phyloP scores from a whole-genome alignment of 2,329 filamentous ascomycete species.

The Trichophyton equinum region DNA sequence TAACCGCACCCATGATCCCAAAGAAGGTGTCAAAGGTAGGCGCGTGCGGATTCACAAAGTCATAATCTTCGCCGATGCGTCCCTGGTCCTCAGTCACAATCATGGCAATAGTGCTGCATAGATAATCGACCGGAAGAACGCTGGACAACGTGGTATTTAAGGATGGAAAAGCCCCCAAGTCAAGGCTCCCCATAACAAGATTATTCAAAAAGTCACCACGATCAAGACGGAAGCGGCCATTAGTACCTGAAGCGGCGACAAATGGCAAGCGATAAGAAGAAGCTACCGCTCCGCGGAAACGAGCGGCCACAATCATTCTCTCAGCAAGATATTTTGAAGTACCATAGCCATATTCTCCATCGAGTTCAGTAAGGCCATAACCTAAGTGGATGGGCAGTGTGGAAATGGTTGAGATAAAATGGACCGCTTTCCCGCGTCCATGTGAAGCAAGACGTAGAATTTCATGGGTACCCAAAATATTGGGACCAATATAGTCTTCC shows the following conservation, averaged over 20 bases:
- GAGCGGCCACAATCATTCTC: constrained; percentile 2
- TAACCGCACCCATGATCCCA: neutral
- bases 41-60: neutral
- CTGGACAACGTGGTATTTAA: neutral
- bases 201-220: constrained; percentile 5
- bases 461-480: neutral
- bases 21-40: neutral
- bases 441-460: neutral
- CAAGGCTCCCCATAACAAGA: constrained; percentile 2
- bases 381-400: constrained; percentile 1
- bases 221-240: constrained; percentile 1
- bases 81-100: constrained; percentile 3
- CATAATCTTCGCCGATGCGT: neutral
- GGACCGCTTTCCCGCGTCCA: neutral
- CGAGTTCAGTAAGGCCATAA: constrained; percentile 1
- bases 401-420: constrained; percentile 1
- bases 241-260: neutral
- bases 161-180: neutral
- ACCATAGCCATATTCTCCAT: constrained; percentile 2
- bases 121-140: neutral
- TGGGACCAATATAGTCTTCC: constrained; percentile 3
- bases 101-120: constrained; percentile 1
- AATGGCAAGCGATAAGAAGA: constrained; percentile 2
- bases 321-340: constrained; percentile 3
- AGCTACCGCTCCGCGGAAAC: constrained; percentile 1